Base-by-base conservation (phyloP, 768 basidiomycete genomes). In the Termitomyces sp. region DNA sequence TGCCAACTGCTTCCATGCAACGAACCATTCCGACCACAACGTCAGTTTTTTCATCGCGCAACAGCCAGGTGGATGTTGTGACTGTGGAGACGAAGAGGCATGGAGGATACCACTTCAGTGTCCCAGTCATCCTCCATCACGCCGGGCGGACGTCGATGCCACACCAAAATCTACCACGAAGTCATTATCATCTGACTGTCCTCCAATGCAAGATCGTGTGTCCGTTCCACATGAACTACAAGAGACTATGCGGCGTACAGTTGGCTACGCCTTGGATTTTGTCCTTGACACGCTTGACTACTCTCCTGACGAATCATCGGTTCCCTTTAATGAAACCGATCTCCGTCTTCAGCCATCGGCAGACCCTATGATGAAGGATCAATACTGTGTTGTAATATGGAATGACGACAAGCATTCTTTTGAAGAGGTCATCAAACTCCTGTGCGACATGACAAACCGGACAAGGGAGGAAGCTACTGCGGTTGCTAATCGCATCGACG, bases 371-470 rank as follows among this genome's bases (percentile, higher is more conserved):
- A 80, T 81, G 75, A 87, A 86, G 60, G 90, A 92, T 62, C 81
- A 86, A 54, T 92, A 86, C 64, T 87, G 88, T 44, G 79, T 98
- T 57, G 77, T 96, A 27, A 72, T 98, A 5, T 98, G 94, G 94
- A 94, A 95, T 73, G 95, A 97, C 70, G 97, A 99, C 71, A 96
- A 95, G 64, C 97, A 98, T 71, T 94, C 92, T 0, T 90, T 88
- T 64, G 86, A 88, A 51, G 94, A 98, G 66, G 86, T 97, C 54
- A 87, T 88, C 60, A 81, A 83, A 59, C 79, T 93, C 42, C 72
- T 92, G 6, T 76, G 79, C 57, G 88, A 88, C 46, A 70, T 79
- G 65, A 78, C 79, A 0, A 72, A 72, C 55, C 78, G 80, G 22
- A 71, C 83, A 9, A 71, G 73, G 22, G 83, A 83, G 39, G 85